Base-by-base conservation (phyloP, 306 rosid genomes). In the Rosa rugosa region DNA sequence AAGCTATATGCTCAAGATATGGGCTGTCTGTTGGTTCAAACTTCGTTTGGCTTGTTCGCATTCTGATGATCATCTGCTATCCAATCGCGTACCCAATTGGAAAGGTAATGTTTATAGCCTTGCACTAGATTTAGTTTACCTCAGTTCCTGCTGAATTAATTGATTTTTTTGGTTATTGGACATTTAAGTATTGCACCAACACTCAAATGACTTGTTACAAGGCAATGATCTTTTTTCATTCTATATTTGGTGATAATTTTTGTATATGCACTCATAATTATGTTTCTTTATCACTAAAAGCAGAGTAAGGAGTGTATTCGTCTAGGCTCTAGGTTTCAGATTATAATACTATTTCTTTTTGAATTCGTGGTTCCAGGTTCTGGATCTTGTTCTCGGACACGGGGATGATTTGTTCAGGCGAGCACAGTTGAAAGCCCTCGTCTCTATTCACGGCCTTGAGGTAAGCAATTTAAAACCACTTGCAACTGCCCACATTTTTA, bases 71-170 rank as follows among this genome's bases (percentile, higher is more conserved):
- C 57, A 84, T 93, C 9, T 91, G 93, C 73, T 93, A 84, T 84
- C 98, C 98, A 7, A 86, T 94, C 80, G 88, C 98, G 0, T 94
- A 73, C 77, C 98, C 98, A 49, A 84, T 94, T 80, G 98, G 91
- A 79, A 90, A 87, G 97, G 98, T 93, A 83, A 45, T 11, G 8
- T 4, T 64, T 46, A 18, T 46, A 11, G 10, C n/a, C 10, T 27
- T 34, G 17, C 38, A 60, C 20, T 62, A 0, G 20, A 62, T 27
- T 62, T 12, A 53, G 73, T 57, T 41, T 17, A 40, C 47, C 25
- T 8, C 47, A 36, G n/a, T 16, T 16, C 38, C 42, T 36, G 46
- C 20, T n/a, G 41, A 53, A 11, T 53, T 6, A 53, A 20, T 53
- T 72, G 36, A 20, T 53, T 25, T 75, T 53, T 25, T 75, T 44